A percentile compares a stretch with the other conserved stretches of the same genome.
phyloP scores from a whole-genome alignment of 805 yeast species.

The Limtongia smithiae region DNA sequence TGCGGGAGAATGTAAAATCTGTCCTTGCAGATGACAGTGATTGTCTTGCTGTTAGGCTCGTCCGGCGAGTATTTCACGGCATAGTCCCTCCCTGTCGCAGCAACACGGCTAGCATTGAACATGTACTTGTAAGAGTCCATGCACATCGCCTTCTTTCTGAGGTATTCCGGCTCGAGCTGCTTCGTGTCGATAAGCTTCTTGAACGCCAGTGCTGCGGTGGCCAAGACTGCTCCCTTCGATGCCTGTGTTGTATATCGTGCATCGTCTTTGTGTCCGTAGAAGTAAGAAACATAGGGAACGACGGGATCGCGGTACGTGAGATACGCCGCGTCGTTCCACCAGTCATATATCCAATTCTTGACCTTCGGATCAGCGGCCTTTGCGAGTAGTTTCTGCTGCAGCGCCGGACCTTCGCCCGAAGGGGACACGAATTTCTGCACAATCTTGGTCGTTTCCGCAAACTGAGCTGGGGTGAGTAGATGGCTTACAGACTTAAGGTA shows the following conservation, averaged over 20 bases:
- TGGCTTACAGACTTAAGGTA: conserved; percentile 76
- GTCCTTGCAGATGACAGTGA: conserved; percentile 70
- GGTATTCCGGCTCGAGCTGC: conserved; percentile 71
- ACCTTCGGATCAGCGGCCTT: conserved; percentile 52
- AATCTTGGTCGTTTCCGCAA: conserved; percentile 50
- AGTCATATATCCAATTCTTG: conserved; percentile 85
- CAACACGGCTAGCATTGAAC: conserved; percentile 87
- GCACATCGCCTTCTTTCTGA: conserved; percentile 80
- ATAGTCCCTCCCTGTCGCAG: conserved; percentile 56
- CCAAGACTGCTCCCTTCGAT: conserved; percentile 69
- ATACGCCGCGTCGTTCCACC: conserved; percentile 95
- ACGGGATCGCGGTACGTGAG: conserved; percentile 88
- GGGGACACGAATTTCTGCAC: conserved; percentile 63
- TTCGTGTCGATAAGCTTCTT: conserved; percentile 63
- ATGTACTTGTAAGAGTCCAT: conserved; percentile 88
- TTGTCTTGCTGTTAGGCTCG: conserved; percentile 52
- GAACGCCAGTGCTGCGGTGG: conserved; percentile 65
- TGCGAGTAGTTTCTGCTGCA: conserved; percentile 62
- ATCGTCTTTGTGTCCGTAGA: conserved; percentile 75
- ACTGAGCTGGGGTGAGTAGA: conserved; percentile 49
- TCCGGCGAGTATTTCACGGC: conserved; percentile 47
- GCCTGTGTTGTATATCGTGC: conserved; percentile 38
- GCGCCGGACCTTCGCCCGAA: conserved; percentile 60
- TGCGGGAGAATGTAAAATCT: conserved; percentile 69
- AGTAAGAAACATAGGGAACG: conserved; percentile 91